These are phyloP conservation scores for Cercophora samala DNA, from an alignment of 495 filamentous ascomycete species.

Conservation along the genomic window DNA sequence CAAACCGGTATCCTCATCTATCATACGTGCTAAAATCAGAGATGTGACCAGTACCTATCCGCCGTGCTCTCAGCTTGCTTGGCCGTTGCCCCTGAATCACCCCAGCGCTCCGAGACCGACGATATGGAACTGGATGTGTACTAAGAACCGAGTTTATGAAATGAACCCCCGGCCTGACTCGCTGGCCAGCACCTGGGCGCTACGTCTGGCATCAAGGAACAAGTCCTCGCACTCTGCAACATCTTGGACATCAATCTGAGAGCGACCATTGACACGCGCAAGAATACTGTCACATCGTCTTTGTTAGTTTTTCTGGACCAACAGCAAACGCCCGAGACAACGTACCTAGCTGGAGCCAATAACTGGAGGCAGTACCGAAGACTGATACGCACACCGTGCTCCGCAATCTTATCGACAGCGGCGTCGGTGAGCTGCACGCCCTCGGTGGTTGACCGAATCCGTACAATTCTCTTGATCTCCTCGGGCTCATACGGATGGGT, in stretches of 20 bases:
- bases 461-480: conserved; percentile 87
- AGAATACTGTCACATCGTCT: conserved; percentile 47
- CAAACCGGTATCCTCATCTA: conserved; percentile 29
- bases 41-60: conserved; percentile 34
- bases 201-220: conserved; percentile 85
- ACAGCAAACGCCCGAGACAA: conserved; percentile 17
- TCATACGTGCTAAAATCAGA: conserved; percentile 36
- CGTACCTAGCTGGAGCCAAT: conserved; percentile 72
- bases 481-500: conserved; percentile 78
- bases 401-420: conserved; percentile 78
- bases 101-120: background rate
- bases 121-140: background rate
- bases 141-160: conserved; percentile 33
- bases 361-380: conserved; percentile 90
- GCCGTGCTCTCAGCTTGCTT: conserved; percentile 19
- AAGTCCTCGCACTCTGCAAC: conserved; percentile 85
- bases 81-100: conserved; percentile 9
- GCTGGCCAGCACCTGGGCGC: conserved; percentile 65
- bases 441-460: conserved; percentile 77
- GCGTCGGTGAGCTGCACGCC: conserved; percentile 72
- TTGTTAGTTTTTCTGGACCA: conserved; percentile 15
- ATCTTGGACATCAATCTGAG: conserved; percentile 74
- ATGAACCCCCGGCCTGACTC: conserved; percentile 62
- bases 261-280: conserved; percentile 61
- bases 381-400: conserved; percentile 81